phyloP scores from a whole-genome alignment of 805 yeast species.

The Ogataea haglerorum region DNA sequence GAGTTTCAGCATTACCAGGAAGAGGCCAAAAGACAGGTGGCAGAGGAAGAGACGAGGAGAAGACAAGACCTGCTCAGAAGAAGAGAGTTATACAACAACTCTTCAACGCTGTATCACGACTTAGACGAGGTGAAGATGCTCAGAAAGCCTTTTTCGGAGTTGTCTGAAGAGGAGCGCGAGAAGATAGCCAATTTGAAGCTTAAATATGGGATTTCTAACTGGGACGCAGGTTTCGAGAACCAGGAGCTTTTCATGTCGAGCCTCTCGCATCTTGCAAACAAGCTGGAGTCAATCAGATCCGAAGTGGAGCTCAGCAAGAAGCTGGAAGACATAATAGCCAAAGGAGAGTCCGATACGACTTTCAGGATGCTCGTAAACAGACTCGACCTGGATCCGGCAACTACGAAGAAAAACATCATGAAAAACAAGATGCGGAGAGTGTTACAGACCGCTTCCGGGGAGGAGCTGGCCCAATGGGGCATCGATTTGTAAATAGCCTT shows the following conservation, averaged over 20 bases:
- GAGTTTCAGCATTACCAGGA: conserved; percentile 78
- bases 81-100: conserved; percentile 33
- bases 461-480: conserved; percentile 28
- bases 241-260: conserved; percentile 31
- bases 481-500: conserved; percentile 16
- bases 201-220: conserved; percentile 29
- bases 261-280: conserved; percentile 22
- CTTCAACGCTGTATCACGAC: conserved; percentile 32
- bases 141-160: conserved; percentile 14
- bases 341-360: conserved; percentile 33
- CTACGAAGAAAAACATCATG: conserved; percentile 50
- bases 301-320: conserved; percentile 20
- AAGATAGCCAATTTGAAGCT: conserved; percentile 36
- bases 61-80: conserved; percentile 52
- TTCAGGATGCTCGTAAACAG: conserved; percentile 35
- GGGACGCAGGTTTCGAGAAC: conserved; percentile 25
- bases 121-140: conserved; percentile 21
- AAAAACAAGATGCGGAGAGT: conserved; percentile 74
- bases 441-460: conserved; percentile 27
- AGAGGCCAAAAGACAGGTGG: conserved; percentile 66
- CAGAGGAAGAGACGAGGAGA: conserved; percentile 60
- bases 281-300: conserved; percentile 19
- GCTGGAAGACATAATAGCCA: conserved; percentile 16
- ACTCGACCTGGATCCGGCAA: conserved; percentile 35
- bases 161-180: conserved; percentile 32